A percentile compares a stretch with the other conserved stretches of the same genome.
Evolutionary conservation across 2,329 filamentous ascomycete species (phyloP).

Genomic region (Arthrobotrys pseudoclavata): DNA sequence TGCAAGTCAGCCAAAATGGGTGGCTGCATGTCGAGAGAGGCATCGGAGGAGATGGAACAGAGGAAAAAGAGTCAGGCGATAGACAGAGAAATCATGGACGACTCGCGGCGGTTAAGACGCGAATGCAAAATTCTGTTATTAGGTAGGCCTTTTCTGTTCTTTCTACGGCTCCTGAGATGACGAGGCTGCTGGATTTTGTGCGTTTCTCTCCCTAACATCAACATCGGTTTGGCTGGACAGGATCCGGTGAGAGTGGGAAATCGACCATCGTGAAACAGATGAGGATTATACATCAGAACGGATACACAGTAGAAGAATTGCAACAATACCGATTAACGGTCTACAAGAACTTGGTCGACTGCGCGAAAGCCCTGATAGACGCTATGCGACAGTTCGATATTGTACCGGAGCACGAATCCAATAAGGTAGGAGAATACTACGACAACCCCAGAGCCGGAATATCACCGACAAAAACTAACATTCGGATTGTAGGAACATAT

Average conservation of each 20-base stretch:
- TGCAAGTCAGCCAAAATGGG: slow-evolving; percentile 77
- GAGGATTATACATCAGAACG: slow-evolving; percentile 99
- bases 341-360: slow-evolving; percentile 98
- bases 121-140: slow-evolving; percentile 99
- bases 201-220: slow-evolving; percentile 18
- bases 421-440: slow-evolving; percentile 61
- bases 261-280: slow-evolving; percentile 99
- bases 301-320: slow-evolving; percentile 93
- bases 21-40: slow-evolving; percentile 88
- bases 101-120: slow-evolving; percentile 89
- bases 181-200: slow-evolving; percentile 4
- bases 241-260: slow-evolving; percentile 97
- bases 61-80: slow-evolving; percentile 98
- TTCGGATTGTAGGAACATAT: slow-evolving; percentile 76
- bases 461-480: neutral
- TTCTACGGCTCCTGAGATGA: neutral
- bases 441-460: slow-evolving; percentile 62
- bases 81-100: slow-evolving; percentile 92
- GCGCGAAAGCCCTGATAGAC: slow-evolving; percentile 89
- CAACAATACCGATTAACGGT: slow-evolving; percentile 95
- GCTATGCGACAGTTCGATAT: slow-evolving; percentile 95
- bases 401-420: slow-evolving; percentile 70
- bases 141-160: slow-evolving; percentile 73
- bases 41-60: slow-evolving; percentile 84
- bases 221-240: slow-evolving; percentile 68